phyloP scores from a whole-genome alignment of 2,329 filamentous ascomycete genomes.

The Beauveria asiatica region DNA sequence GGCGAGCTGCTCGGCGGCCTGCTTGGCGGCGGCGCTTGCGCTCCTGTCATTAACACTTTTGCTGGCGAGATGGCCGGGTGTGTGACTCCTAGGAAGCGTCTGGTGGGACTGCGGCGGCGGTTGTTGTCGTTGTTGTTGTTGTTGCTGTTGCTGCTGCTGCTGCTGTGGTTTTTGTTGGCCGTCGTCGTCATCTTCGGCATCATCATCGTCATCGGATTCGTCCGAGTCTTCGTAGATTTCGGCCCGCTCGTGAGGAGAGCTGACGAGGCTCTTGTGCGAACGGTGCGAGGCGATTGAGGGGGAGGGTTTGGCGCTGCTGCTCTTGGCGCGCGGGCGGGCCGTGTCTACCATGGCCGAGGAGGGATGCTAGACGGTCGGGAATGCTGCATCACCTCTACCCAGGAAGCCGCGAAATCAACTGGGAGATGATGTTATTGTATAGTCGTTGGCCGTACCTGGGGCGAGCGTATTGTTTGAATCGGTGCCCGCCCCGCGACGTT shows the following conservation, averaged over 20 bases:
- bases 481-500: background rate
- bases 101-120: slow-evolving; percentile 16
- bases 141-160: slow-evolving; percentile 23
- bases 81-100: slow-evolving; percentile 47
- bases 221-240: slow-evolving; percentile 29
- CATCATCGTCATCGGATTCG: slow-evolving; percentile 26
- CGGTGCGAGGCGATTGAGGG: background rate
- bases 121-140: slow-evolving; percentile 23
- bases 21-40: slow-evolving; percentile 26
- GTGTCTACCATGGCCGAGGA: slow-evolving; percentile 5
- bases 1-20: slow-evolving; percentile 41
- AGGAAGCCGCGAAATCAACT: background rate
- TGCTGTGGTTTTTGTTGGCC: slow-evolving; percentile 25
- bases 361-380: background rate
- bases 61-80: slow-evolving; percentile 51
- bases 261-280: slow-evolving; percentile 5
- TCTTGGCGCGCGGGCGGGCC: slow-evolving; percentile 2
- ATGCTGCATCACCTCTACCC: slow-evolving; percentile 1
- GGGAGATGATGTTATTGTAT: background rate
- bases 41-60: slow-evolving; percentile 44
- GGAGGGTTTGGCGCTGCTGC: background rate
- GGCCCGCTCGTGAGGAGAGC: slow-evolving; percentile 15
- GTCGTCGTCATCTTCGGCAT: slow-evolving; percentile 22
- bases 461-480: background rate
- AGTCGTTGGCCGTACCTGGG: background rate